phyloP scores from a whole-genome alignment of 2,329 filamentous ascomycete species.

The Colletotrichum gigasporum region DNA sequence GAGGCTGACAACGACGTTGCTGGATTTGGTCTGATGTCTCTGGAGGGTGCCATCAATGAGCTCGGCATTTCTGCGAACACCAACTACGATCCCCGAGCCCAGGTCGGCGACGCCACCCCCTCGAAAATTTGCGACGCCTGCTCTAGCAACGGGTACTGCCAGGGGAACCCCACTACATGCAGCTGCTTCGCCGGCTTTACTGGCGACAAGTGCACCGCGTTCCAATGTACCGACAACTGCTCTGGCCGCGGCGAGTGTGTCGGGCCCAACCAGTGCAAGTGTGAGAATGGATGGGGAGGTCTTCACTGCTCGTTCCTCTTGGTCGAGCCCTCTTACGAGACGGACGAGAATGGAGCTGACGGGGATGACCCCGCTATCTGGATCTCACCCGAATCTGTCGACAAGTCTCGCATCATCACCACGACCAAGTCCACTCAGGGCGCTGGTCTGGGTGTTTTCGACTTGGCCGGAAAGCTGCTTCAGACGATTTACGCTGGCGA shows the following conservation, averaged over 20 bases:
- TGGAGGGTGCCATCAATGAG: constrained; percentile 43
- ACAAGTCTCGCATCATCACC: constrained; percentile 58
- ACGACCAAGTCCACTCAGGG: constrained; percentile 61
- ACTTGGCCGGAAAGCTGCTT: constrained; percentile 56
- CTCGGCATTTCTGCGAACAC: constrained; percentile 47
- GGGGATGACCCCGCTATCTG: constrained; percentile 60
- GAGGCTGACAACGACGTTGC: constrained; percentile 48
- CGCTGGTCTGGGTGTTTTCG: constrained; percentile 59
- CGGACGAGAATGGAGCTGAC: constrained; percentile 53
- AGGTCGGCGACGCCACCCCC: constrained; percentile 33
- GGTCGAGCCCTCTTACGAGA: constrained; percentile 51
- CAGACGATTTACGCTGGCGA: constrained; percentile 55
- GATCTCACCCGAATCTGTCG: constrained; percentile 51
- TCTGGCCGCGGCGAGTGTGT: constrained; percentile 51
- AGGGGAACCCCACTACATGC: constrained; percentile 40
- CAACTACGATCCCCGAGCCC: constrained; percentile 46
- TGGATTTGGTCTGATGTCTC: constrained; percentile 50
- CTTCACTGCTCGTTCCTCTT: constrained; percentile 55
- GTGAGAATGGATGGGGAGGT: constrained; percentile 53
- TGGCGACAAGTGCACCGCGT: constrained; percentile 44
- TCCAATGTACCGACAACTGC: constrained; percentile 52
- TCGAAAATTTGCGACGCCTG: constrained; percentile 46
- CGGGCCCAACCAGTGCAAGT: constrained; percentile 52
- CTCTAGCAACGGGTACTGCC: constrained; percentile 48
- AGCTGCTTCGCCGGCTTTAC: constrained; percentile 55